Percentiles rank a stretch among this genome's conserved stretches.
These are phyloP conservation scores for Ogataea nakhonphanomensis DNA, from an alignment of 805 yeast genomes.

Conservation along the genomic window DNA sequence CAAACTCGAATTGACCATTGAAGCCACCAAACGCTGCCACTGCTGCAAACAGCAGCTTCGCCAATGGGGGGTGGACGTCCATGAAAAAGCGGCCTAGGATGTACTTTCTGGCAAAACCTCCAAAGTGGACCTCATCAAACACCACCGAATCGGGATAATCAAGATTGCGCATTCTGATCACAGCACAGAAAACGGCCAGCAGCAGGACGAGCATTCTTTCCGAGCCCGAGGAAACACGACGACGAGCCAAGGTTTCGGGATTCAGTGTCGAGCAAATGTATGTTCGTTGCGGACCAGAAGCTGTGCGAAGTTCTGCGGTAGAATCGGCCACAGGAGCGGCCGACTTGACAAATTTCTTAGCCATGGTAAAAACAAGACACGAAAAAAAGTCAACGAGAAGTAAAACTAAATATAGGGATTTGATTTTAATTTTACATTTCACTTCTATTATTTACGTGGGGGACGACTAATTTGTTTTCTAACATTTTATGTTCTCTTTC, in stretches of 20 bases:
- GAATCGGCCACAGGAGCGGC: constrained; percentile 9
- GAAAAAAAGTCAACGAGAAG: constrained; percentile 2
- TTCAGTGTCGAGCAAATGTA: constrained; percentile 54
- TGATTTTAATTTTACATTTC: neutral
- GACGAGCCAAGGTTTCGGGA: constrained; percentile 35
- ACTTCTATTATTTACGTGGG: neutral
- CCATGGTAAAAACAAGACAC: constrained; percentile 10
- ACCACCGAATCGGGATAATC: constrained; percentile 80
- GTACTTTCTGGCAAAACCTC: constrained; percentile 93
- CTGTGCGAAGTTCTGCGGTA: constrained; percentile 43
- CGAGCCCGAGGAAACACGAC: constrained; percentile 35
- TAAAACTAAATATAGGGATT: neutral
- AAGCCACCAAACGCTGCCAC: constrained; percentile 66
- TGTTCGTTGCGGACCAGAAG: constrained; percentile 51
- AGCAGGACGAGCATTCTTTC: constrained; percentile 42
- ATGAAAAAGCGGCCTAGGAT: constrained; percentile 67
- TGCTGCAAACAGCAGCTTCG: constrained; percentile 75
- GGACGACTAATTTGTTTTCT: neutral
- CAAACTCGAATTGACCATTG: constrained; percentile 66
- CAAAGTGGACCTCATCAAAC: constrained; percentile 97
- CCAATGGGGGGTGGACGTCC: constrained; percentile 89
- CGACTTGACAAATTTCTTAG: constrained; percentile 4
- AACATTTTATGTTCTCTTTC: constrained; percentile 1
- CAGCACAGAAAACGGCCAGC: constrained; percentile 44
- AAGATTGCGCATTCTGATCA: constrained; percentile 60